phyloP scores from a whole-genome alignment of 2,329 filamentous ascomycete genomes.

The Aspergillus spinulosporus region DNA sequence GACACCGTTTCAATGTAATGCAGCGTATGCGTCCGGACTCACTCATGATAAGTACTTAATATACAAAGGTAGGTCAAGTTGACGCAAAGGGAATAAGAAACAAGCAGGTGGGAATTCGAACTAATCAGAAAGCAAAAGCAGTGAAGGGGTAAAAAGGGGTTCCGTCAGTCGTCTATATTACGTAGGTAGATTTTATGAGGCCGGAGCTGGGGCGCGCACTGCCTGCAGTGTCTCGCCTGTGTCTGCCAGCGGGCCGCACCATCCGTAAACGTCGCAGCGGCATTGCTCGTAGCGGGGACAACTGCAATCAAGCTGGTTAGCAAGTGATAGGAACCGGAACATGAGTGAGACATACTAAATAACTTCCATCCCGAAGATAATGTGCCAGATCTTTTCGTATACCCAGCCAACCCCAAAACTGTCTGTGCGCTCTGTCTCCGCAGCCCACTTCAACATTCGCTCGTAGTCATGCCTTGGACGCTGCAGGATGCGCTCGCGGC shows the following conservation, averaged over 20 bases:
- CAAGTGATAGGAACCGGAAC: neutral
- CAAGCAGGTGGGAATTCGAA: neutral
- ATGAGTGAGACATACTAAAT: slow-evolving; percentile 25
- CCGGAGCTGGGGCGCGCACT: slow-evolving; percentile 17
- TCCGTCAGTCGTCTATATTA: slow-evolving; percentile 15
- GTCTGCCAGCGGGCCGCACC: slow-evolving; percentile 31
- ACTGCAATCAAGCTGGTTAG: slow-evolving; percentile 15
- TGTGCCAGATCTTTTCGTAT: slow-evolving; percentile 37
- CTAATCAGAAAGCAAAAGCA: neutral
- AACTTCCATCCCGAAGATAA: slow-evolving; percentile 33
- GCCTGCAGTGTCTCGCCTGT: slow-evolving; percentile 31
- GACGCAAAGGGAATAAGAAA: neutral
- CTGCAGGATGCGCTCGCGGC: slow-evolving; percentile 30
- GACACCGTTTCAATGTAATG: slow-evolving; percentile 9
- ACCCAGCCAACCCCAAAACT: slow-evolving; percentile 34
- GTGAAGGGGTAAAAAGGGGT: neutral
- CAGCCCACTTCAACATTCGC: slow-evolving; percentile 35
- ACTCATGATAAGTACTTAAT: slow-evolving; percentile 6
- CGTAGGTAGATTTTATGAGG: slow-evolving; percentile 10
- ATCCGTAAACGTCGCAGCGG: slow-evolving; percentile 33
- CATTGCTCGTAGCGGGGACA: slow-evolving; percentile 33
- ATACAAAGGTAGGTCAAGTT: slow-evolving; percentile 1
- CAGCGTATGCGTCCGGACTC: slow-evolving; percentile 1
- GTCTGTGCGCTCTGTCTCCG: slow-evolving; percentile 32
- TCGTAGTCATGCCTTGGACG: slow-evolving; percentile 33